Conservation (phyloP, 2,329 filamentous ascomycete genomes). For the Aspergillus texensis region DNA sequence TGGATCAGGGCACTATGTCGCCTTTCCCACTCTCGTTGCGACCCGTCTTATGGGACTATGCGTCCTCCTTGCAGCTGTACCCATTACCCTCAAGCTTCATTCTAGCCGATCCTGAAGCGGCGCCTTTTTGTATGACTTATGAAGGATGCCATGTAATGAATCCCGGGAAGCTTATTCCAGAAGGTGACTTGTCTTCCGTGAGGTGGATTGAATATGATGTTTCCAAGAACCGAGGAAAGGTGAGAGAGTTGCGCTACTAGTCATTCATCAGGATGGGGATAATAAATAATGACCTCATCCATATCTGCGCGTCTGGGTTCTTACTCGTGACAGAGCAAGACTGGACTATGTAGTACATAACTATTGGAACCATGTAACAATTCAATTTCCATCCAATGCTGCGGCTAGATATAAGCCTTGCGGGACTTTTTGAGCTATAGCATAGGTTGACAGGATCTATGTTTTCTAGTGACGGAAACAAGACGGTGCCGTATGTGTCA, state of each 20-base stretch:
- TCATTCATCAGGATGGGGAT: background rate
- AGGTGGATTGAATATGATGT: constrained; percentile 89
- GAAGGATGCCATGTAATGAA: constrained; percentile 97
- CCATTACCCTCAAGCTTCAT: constrained; percentile 84
- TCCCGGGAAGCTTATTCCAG: constrained; percentile 74
- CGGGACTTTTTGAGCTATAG: background rate
- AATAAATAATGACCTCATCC: background rate
- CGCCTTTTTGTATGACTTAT: constrained; percentile 85
- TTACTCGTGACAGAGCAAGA: background rate
- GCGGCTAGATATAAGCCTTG: background rate
- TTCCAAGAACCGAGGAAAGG: constrained; percentile 59
- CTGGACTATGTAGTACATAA: background rate
- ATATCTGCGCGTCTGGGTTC: background rate
- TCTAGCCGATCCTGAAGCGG: constrained; percentile 78
- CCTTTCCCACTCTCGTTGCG: constrained; percentile 80
- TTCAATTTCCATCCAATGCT: background rate
- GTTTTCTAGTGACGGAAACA: background rate
- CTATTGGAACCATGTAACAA: background rate
- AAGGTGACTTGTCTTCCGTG: constrained; percentile 68
- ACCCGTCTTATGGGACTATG: constrained; percentile 89
- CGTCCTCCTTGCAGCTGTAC: constrained; percentile 75
- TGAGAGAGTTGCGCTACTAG: constrained; percentile 66
- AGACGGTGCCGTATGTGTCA: background rate
- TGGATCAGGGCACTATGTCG: constrained; percentile 86
- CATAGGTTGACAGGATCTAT: background rate